Base-by-base conservation (phyloP, 2,329 filamentous ascomycete species). In the Biscogniauxia sp. region DNA sequence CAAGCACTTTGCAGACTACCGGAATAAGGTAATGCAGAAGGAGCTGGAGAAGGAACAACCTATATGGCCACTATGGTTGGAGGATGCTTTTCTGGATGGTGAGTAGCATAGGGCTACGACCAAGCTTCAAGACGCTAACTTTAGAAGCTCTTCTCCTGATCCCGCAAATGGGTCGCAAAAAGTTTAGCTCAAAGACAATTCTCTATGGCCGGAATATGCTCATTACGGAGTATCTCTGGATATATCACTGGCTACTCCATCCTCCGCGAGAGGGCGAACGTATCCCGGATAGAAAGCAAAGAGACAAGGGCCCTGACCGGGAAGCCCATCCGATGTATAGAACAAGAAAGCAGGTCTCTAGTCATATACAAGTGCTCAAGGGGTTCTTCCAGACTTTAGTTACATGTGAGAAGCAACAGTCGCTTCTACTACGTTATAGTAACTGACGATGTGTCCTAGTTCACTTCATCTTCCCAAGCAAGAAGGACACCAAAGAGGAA, bases 351-450 rank as follows among this genome's bases (percentile, higher is more conserved):
- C 86, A 88, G 68, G 85, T 90, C 5, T 89, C 87, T 2, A 89
- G 86, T 70, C 87, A 90, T 69, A 89, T 90, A 69, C 87, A 90
- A 70, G 87, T 90, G 15, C 76, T 89, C 58, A 89, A 89, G 76
- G 84, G 84, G 56, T 88, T 89, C 71, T 84, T 90, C 65, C 80
- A 82, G 58, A 82, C 84, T 58, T 78, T 89, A 64, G 81, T 84
- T 51, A 86, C 84, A 72, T 88, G 86, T 88, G 77, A 82, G 86
- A 79, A 25, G 26, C 28, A 51, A 15, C 7, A 4, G 4, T 2
- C 23, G 25, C 19, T 6, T 5, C 37, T 3, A 23, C 15, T 23
- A 17, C 17, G 26, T 45, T 41, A 63, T 6, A n/a, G 9, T 41
- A 4, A 28, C 59, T 60, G 28, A 60, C 55, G 25, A 1, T n/a